Evolutionary conservation across 441 rosid genomes (phyloP), one percentile per base, ranked within the genome.

Genomic region (Melianthus villosus): DNA sequence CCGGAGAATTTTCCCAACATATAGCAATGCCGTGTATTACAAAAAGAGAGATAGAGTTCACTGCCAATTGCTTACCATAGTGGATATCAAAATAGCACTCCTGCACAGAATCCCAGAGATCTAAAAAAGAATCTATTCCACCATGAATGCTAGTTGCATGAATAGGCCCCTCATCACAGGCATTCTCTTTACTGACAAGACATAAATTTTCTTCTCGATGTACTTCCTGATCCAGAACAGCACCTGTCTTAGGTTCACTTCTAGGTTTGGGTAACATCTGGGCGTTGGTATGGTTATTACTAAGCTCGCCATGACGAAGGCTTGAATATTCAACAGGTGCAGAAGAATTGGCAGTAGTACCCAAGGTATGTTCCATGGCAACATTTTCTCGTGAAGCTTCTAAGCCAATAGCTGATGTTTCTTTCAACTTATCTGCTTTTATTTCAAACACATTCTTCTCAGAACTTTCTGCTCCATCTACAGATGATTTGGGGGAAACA

Each of bases 21-120:
- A 91, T 56, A 20, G 96, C 94, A 37, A 91, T 69, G 50, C 98
- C 98, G 52, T 73, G 80, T 54, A 84, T 62, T 64, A 84, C 98
- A 54, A 73, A 84, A 12, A 58, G 62, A 42, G 45, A 59, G 48
- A 44, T 33, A 20, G 72, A 55, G 46, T 69, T 71, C 44, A 59
- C 42, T 58, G 53, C 75, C 40, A 75, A 59, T 40, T 59, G 54
- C 62, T 71, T 82, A 51, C 44, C 71, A 40, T 75, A 85, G 66
- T 91, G 96, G 44, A 91, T 44, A 25, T 91, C 98, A 71, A 91
- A 91, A 66, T 53, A 79, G 60, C 77, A 91, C 37, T 84, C 93
- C 9, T 16, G 39, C 42, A 53, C 44, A 39, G 74, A 47, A 33
- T 64, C 77, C 98, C 94, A 85, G 41, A 73, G 65, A 64, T 72